Evolutionary conservation across 2,329 filamentous ascomycete species (phyloP).

Genomic region (Colletotrichum aenigma): DNA sequence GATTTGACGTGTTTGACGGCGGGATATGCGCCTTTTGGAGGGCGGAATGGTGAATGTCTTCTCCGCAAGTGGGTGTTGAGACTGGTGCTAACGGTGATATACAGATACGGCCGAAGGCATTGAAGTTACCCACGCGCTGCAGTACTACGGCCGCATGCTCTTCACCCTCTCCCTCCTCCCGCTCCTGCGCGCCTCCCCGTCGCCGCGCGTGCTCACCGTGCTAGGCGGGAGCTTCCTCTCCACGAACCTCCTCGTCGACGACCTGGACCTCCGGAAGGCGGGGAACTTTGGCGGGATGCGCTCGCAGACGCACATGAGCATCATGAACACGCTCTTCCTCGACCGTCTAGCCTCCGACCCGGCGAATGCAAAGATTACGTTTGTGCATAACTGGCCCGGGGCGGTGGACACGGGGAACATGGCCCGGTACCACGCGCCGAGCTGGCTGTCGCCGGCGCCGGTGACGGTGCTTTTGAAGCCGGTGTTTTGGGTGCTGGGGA

Average conservation of each 20-base stretch:
- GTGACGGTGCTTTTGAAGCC: conserved; percentile 12
- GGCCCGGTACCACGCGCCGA: background rate
- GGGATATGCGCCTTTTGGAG: conserved; percentile 46
- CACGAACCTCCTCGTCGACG: conserved; percentile 24
- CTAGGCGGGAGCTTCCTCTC: conserved; percentile 25
- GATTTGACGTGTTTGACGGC: conserved; percentile 49
- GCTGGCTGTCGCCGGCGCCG: background rate
- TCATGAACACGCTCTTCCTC: conserved; percentile 27
- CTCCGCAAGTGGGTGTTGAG: accelerated
- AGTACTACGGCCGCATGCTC: conserved; percentile 48
- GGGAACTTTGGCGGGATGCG: conserved; percentile 25
- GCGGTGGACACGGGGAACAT: conserved; percentile 28
- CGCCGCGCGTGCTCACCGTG: conserved; percentile 29
- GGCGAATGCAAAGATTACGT: background rate
- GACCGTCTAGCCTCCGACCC: conserved; percentile 24
- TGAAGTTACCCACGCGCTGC: conserved; percentile 41
- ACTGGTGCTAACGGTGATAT: background rate
- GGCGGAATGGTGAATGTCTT: conserved; percentile 22
- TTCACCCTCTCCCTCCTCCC: conserved; percentile 45
- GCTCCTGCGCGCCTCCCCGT: conserved; percentile 29
- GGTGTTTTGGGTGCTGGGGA: background rate
- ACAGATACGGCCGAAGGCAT: conserved; percentile 45
- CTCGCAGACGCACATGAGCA: conserved; percentile 16
- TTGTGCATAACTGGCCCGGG: conserved; percentile 34
- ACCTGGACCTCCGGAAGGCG: conserved; percentile 24